Base-by-base conservation (phyloP, 2,329 filamentous ascomycete species). In the Hymenoscyphus linearis region DNA sequence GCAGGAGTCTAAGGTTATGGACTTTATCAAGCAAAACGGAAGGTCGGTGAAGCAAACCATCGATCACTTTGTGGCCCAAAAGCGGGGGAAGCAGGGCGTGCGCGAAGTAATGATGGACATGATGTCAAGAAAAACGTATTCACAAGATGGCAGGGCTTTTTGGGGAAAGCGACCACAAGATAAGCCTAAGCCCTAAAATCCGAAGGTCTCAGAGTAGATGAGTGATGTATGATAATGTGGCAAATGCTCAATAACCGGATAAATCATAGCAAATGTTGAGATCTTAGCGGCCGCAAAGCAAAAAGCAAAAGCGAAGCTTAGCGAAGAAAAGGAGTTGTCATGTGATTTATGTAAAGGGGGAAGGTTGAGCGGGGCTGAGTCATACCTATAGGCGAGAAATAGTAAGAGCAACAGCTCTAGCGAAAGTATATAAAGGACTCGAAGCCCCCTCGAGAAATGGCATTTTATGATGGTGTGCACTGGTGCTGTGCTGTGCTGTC, bases 91-190 rank as follows among this genome's bases (percentile, higher is more conserved):
- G 74, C 85, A 89, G 69, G 90, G 90, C 52, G 84, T 91, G 50
- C 78, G 77, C 67, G 80, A 85, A 71, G 84, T 93, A 61, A 85
- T 91, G 3, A 70, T 79, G 57, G 90, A 93, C 72, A 85, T 93
- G 31, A 68, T 92, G 65, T 70, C 73, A 27, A 81, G 89, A 70
- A 89, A 85, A 74, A 87, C 85, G 10, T 74, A 67, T n/a, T 75
- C 78, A 36, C 71, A 72, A 12, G 68, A 79, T 37, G 83, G 73
- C 37, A 65, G 74, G 62, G 65, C 65, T 47, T 52, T 65, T 16
- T 73, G 71, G 72, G 50, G 61, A 16, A 18, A 44, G 18, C 35
- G 53, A 31, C 35, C 52, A 59, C 40, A 16, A 31, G 12, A n/a
- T 22, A 2, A n/a, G 22, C 35, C 22, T 27, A 31, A n/a, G 13